These are phyloP conservation scores for Kodamaea sp. DNA, from an alignment of 1,139 yeast genomes.

Conservation along the genomic window DNA sequence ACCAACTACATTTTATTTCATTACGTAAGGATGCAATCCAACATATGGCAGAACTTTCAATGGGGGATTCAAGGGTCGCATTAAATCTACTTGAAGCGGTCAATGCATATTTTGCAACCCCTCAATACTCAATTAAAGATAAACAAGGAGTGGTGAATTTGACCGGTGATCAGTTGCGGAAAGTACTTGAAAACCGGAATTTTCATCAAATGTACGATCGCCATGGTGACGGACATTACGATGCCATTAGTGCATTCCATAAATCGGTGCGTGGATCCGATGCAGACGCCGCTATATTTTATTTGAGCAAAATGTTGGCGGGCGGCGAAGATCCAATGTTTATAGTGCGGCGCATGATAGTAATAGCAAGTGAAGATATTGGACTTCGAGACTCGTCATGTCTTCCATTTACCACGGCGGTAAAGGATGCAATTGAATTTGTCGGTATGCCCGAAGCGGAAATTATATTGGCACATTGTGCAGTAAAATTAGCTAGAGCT, in stretches of 20 bases:
- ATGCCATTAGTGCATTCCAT: conserved; percentile 90
- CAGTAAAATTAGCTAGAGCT: conserved; percentile 81
- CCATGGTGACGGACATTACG: conserved; percentile 90
- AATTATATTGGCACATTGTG: conserved; percentile 84
- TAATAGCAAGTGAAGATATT: conserved; percentile 89
- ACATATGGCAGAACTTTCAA: conserved; percentile 72
- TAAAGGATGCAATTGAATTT: conserved; percentile 83
- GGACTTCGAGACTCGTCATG: conserved; percentile 81
- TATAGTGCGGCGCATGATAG: conserved; percentile 86
- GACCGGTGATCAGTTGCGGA: conserved; percentile 34
- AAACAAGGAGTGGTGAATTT: conserved; percentile 31
- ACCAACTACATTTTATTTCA: conserved; percentile 45
- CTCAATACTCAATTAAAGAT: conserved; percentile 21
- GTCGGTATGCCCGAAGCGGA: conserved; percentile 98
- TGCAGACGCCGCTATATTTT: conserved; percentile 85
- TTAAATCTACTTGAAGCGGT: conserved; percentile 64
- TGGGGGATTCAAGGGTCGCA: conserved; percentile 88
- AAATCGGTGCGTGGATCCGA: conserved; percentile 85
- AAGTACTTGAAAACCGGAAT: conserved; percentile 33
- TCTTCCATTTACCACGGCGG: conserved; percentile 80
- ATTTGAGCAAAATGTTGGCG: conserved; percentile 78
- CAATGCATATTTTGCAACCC: conserved; percentile 41
- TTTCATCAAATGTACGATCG: conserved; percentile 73
- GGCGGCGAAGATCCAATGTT: conserved; percentile 95
- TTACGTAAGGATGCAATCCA: conserved; percentile 56